These are phyloP conservation scores for Adansonia rubrostipa DNA, from an alignment of 441 rosid genomes.

Conservation along the genomic window DNA sequence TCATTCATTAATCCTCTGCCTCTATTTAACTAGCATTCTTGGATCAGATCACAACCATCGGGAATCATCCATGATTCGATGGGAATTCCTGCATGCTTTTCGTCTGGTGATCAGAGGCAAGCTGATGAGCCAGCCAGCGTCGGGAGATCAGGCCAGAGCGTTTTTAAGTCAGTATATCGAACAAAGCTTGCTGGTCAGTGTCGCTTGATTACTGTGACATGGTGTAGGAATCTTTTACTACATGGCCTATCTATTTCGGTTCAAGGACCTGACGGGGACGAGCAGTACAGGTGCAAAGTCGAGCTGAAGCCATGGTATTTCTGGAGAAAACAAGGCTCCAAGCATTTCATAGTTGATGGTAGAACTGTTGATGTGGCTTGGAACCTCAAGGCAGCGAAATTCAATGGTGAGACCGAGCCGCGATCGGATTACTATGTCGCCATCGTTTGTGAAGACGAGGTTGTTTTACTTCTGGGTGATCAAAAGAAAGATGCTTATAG, in stretches of 20 bases:
- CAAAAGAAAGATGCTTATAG: constrained; percentile 75
- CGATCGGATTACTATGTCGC: constrained; percentile 79
- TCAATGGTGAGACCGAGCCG: constrained; percentile 82
- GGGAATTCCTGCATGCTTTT: constrained; percentile 61
- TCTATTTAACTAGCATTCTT: neutral
- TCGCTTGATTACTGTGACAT: constrained; percentile 62
- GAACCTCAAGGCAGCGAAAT: constrained; percentile 77
- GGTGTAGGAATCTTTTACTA: constrained; percentile 81
- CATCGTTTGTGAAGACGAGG: constrained; percentile 74
- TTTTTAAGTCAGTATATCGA: constrained; percentile 54
- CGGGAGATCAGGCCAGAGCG: constrained; percentile 62
- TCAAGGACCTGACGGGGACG: constrained; percentile 48
- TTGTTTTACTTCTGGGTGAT: constrained; percentile 78
- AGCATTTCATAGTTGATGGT: constrained; percentile 63
- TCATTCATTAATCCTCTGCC: neutral
- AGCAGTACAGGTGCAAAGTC: constrained; percentile 63
- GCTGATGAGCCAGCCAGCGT: constrained; percentile 40
- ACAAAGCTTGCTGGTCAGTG: constrained; percentile 59
- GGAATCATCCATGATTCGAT: constrained; percentile 56
- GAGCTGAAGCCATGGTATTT: constrained; percentile 92
- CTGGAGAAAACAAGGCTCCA: constrained; percentile 90
- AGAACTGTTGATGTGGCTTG: constrained; percentile 62
- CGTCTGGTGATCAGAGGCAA: constrained; percentile 46
- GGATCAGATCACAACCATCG: neutral
- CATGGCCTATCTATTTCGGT: constrained; percentile 80